Conservation (phyloP, 495 filamentous ascomycete species). For the Neurospora terricola region DNA sequence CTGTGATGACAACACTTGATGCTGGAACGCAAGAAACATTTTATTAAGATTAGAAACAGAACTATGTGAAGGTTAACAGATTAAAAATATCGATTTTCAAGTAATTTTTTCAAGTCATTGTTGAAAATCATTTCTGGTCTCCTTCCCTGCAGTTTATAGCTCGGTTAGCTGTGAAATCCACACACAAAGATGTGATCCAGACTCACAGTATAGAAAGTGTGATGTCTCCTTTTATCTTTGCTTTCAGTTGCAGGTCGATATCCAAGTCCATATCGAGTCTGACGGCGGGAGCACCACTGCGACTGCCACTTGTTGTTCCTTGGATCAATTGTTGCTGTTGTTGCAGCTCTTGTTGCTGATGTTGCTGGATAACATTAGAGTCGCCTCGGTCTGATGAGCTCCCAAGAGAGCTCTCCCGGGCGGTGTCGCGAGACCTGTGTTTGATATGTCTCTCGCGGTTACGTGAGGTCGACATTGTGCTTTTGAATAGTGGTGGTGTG, state of each 20-base stretch:
- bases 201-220: conserved; percentile 18
- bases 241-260: conserved; percentile 20
- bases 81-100: not conserved
- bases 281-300: conserved; percentile 15
- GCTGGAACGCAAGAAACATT: not conserved
- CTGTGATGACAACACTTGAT: not conserved
- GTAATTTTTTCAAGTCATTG: not conserved
- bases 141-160: not conserved
- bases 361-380: not conserved
- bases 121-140: not conserved
- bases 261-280: conserved; percentile 21
- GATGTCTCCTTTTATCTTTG: conserved; percentile 18
- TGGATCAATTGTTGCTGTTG: not conserved
- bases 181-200: not conserved
- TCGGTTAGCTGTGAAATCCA: not conserved
- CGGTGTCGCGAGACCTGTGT: not conserved
- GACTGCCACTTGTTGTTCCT: not conserved
- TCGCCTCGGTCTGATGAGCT: not conserved
- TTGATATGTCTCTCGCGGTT: not conserved
- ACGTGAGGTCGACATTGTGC: not conserved
- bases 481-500: not conserved
- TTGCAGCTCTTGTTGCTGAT: not conserved
- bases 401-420: not conserved
- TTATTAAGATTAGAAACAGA: not conserved
- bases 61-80: not conserved